Evolutionary conservation across 2,329 filamentous ascomycete species (phyloP).

Genomic region (Sclerotinia trifoliorum): DNA sequence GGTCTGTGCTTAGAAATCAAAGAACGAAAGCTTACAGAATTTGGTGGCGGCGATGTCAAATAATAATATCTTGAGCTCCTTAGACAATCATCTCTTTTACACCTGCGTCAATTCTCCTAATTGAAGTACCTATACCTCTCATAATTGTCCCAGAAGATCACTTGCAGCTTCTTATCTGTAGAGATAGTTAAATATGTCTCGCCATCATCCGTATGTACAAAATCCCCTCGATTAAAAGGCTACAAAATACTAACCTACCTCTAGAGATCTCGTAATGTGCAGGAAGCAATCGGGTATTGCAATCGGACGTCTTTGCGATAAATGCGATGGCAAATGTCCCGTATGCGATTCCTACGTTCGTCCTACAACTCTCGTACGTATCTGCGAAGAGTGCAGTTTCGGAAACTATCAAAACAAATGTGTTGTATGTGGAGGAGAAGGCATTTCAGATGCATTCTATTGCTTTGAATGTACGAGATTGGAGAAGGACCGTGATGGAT

Average conservation of each 20-base stretch:
- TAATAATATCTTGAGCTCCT: slow-evolving; percentile 8
- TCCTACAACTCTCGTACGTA: slow-evolving; percentile 92
- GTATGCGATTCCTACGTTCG: slow-evolving; percentile 99
- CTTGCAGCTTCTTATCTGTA: slow-evolving; percentile 11
- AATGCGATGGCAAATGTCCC: slow-evolving; percentile 99
- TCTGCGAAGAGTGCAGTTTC: slow-evolving; percentile 99
- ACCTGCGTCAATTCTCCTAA: neutral
- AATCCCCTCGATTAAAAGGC: neutral
- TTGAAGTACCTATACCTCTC: neutral
- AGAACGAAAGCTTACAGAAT: slow-evolving; percentile 20
- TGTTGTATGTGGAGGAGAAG: slow-evolving; percentile 96
- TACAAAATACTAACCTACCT: slow-evolving; percentile 21
- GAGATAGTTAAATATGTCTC: slow-evolving; percentile 35
- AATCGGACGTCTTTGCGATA: slow-evolving; percentile 98
- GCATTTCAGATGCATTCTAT: slow-evolving; percentile 97
- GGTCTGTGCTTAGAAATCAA: slow-evolving; percentile 31
- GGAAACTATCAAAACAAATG: slow-evolving; percentile 99
- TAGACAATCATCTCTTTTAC: neutral
- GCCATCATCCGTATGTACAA: slow-evolving; percentile 64
- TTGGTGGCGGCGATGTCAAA: slow-evolving; percentile 24
- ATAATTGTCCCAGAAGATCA: neutral
- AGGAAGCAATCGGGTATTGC: slow-evolving; percentile 97
- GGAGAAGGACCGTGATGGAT: slow-evolving; percentile 96
- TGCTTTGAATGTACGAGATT: slow-evolving; percentile 97
- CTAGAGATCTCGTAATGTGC: slow-evolving; percentile 96